A percentile compares a stretch with the other conserved stretches of the same genome.
phyloP scores from a whole-genome alignment of 306 rosid species.

The Lupinus albus region DNA sequence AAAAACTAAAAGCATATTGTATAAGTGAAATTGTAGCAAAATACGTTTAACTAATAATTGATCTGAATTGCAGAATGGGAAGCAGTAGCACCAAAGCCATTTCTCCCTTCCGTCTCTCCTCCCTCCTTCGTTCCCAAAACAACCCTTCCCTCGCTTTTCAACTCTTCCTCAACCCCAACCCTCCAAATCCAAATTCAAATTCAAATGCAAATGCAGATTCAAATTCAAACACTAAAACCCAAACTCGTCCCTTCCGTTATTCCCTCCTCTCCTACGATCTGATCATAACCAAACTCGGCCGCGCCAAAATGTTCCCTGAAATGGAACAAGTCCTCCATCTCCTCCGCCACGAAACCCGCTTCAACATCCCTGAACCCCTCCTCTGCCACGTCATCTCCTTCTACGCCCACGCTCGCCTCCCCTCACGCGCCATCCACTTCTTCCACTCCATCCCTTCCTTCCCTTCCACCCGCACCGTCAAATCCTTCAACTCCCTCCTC shows the following conservation, averaged over 20 bases:
- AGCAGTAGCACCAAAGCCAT: constrained; percentile 47
- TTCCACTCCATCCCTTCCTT: constrained; percentile 60
- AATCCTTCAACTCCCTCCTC: constrained; percentile 67
- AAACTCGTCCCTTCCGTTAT: constrained; percentile 52
- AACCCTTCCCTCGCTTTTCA: constrained; percentile 65
- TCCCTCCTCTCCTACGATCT: constrained; percentile 73
- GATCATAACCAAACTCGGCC: constrained; percentile 77
- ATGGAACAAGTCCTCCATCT: constrained; percentile 70
- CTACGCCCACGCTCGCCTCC: constrained; percentile 68
- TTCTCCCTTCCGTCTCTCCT: constrained; percentile 72
- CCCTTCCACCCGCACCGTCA: constrained; percentile 56
- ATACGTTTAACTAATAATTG: too few relatives aligned
- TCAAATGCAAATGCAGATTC: too few relatives aligned
- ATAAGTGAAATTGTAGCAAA: too few relatives aligned
- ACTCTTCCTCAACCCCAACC: constrained; percentile 72
- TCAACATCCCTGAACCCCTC: constrained; percentile 57
- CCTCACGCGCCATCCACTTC: constrained; percentile 54
- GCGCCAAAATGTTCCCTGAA: constrained; percentile 71
- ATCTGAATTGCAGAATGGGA: neutral
- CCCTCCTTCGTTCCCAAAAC: constrained; percentile 67
- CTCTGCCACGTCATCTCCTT: constrained; percentile 71
- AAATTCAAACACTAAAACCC: constrained; percentile 30
- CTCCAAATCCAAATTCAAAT: neutral
- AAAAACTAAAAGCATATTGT: too few relatives aligned
- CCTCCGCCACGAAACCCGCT: constrained; percentile 55